Conservation (phyloP, 1,284 basidiomycete species). For the Ceratobasidium sp. region DNA sequence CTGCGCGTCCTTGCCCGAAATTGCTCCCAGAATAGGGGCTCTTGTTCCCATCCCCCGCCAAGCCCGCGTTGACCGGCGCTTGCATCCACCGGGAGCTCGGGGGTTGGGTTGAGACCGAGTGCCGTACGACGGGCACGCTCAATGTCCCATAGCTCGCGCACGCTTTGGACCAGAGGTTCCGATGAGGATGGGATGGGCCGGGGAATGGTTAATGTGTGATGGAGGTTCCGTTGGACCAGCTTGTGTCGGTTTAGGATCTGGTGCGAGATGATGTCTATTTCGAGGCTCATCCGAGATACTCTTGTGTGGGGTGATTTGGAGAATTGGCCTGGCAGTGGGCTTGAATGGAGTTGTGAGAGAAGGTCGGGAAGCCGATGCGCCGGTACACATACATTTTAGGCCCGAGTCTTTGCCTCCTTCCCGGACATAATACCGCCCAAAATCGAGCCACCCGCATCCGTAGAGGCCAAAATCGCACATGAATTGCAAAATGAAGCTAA, state of each 20-base stretch:
- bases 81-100: slow-evolving; percentile 69
- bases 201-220: slow-evolving; percentile 73
- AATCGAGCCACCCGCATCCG: slow-evolving; percentile 89
- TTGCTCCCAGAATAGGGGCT: slow-evolving; percentile 71
- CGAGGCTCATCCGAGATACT: slow-evolving; percentile 76
- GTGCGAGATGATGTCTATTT: slow-evolving; percentile 82
- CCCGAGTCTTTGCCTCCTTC: slow-evolving; percentile 54
- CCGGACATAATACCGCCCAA: slow-evolving; percentile 58
- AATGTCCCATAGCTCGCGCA: slow-evolving; percentile 95
- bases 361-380: too few species aligned
- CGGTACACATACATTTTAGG: background rate
- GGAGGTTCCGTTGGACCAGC: slow-evolving; percentile 72
- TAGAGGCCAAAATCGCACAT: slow-evolving; percentile 95
- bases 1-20: slow-evolving; percentile 58
- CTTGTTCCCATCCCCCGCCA: slow-evolving; percentile 71
- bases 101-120: slow-evolving; percentile 71
- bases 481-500: slow-evolving; percentile 90
- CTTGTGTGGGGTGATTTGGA: slow-evolving; percentile 60
- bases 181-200: slow-evolving; percentile 56
- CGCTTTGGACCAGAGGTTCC: slow-evolving; percentile 85
- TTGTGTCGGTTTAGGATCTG: slow-evolving; percentile 85
- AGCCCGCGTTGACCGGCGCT: slow-evolving; percentile 63
- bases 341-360: slow-evolving; percentile 11
- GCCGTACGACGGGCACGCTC: slow-evolving; percentile 75
- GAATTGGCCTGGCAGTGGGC: slow-evolving; percentile 8